These are phyloP conservation scores for Nepenthes alata DNA, from an alignment of 179 eudicot species.

Conservation along the genomic window DNA sequence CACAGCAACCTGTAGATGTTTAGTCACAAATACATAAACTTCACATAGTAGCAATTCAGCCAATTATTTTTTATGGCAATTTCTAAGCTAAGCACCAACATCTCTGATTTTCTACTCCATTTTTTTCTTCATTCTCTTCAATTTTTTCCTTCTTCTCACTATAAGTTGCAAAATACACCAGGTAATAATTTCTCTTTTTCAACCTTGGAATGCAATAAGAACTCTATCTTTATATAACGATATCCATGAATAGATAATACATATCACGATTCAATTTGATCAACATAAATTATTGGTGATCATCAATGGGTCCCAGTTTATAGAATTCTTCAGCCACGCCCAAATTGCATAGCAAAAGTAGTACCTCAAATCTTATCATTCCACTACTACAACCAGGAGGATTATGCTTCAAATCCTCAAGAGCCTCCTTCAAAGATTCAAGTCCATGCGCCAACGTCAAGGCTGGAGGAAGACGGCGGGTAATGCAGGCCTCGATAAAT, in stretches of 20 bases:
- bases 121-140: not conserved
- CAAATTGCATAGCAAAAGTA: not conserved
- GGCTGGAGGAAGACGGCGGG: constrained; percentile 61
- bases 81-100: too few species aligned
- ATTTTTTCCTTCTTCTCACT: too few species aligned
- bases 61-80: too few species aligned
- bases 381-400: constrained; percentile 52
- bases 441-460: constrained; percentile 66
- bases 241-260: too few species aligned
- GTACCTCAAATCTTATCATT: constrained; percentile 73
- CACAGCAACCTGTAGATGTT: constrained; percentile 50
- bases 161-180: too few species aligned
- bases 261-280: too few species aligned
- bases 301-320: not conserved
- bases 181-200: too few species aligned
- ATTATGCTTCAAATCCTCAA: constrained; percentile 47
- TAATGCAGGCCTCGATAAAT: constrained; percentile 30
- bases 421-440: constrained; percentile 41
- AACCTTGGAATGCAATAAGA: too few species aligned
- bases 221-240: too few species aligned
- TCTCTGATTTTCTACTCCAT: too few species aligned
- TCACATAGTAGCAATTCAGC: too few species aligned
- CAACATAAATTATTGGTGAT: not conserved
- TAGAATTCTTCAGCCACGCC: not conserved
- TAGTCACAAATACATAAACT: too few species aligned